Evolutionary conservation across 2,329 filamentous ascomycete genomes (phyloP).

Genomic region (Cladosporium sp.): DNA sequence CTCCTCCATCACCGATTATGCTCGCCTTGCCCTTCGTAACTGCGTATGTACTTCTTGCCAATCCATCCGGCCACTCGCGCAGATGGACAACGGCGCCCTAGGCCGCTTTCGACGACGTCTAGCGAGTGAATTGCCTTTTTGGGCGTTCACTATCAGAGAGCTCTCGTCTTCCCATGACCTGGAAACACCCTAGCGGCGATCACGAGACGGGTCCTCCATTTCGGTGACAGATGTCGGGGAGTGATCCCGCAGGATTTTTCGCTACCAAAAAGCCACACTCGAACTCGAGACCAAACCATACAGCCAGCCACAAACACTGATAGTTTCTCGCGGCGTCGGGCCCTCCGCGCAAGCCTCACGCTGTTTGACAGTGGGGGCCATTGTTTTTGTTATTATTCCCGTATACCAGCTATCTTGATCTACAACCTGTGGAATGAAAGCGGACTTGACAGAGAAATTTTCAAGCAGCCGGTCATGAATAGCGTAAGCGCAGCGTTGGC

Average conservation of each 20-base stretch:
- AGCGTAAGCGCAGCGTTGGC: not conserved
- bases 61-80: slow-evolving; percentile 1
- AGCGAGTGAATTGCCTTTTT: not conserved
- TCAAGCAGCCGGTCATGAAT: too few relatives aligned
- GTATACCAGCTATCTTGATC: slow-evolving; percentile 2
- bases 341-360: slow-evolving; percentile 1
- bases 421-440: not conserved
- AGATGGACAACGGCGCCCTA: slow-evolving; percentile 7
- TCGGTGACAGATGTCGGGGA: not conserved
- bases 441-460: not conserved
- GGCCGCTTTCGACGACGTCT: not conserved
- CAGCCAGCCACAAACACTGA: slow-evolving; percentile 7
- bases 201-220: slow-evolving; percentile 2
- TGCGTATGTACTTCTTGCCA: too few relatives aligned
- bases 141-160: not conserved
- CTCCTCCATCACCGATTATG: too few relatives aligned
- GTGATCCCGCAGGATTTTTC: slow-evolving; percentile 1
- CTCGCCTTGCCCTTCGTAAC: too few relatives aligned
- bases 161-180: slow-evolving; percentile 1
- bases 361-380: too few relatives aligned
- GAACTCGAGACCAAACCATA: slow-evolving; percentile 6
- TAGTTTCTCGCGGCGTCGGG: not conserved
- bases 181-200: slow-evolving; percentile 10
- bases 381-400: not conserved
- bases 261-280: slow-evolving; percentile 5